Base-by-base conservation (phyloP, 495 filamentous ascomycete genomes). In the Aspergillus diversus region DNA sequence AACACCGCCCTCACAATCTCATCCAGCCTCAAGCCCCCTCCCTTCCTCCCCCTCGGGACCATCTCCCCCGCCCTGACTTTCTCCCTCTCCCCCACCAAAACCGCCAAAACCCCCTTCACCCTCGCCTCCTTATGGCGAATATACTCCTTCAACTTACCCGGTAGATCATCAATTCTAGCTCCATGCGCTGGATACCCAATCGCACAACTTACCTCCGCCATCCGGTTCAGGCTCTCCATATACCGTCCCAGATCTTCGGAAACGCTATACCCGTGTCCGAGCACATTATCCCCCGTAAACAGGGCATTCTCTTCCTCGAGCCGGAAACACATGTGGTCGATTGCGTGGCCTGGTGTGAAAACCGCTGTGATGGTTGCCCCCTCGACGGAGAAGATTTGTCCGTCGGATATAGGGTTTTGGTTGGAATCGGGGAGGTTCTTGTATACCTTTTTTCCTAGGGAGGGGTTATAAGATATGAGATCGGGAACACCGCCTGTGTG, bases 281-380 rank as follows among this genome's bases (percentile, higher is more conserved):
- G 76, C 7, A 81, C 58, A 63, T 80, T 96, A 70, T 97, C 92
- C 9, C 90, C 92, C 0, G 92, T 95, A 76, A 96, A 95, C 77
- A 96, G 79, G 27, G 89, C 91, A 59, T 89, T 81, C 61, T 92
- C 88, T 55, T 88, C 82, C 21, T 76, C 68, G 3, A 83, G 65
- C 4, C 80, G 65, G 64, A 81, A 83, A 42, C 78, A 81, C 75
- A 81, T 81, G 54, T 83, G 80, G 58, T 83, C 80, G 7, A 65
- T 27, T 6, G 78, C 70, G 55, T 83, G 80, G 5, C 79, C 80
- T 11, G 77, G 79, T 0, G 70, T 64, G 61, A 75, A 70, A 1
- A 83, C 51, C 0, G 79, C 75, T 9, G 73, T 69, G 13, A 83
- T 56, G 0, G 75, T 79, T 31, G 80, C 77, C 3, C 80, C 77